A percentile compares a stretch with the other conserved stretches of the same genome.
Evolutionary conservation across 495 filamentous ascomycete species (phyloP).

Genomic region (Cladorrhinum samala): DNA sequence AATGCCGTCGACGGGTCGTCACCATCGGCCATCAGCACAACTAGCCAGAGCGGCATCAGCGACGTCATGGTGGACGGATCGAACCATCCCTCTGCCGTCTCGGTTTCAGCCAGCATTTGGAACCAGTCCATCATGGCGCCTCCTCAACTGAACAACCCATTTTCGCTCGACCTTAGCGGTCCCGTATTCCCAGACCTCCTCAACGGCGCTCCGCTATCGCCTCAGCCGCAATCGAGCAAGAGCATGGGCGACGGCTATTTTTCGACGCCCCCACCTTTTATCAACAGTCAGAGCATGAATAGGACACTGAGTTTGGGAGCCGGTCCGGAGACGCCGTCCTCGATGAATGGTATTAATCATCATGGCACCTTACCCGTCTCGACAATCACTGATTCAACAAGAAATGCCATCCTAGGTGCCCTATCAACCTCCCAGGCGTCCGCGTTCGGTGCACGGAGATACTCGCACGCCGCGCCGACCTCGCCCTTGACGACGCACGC

Average conservation of each 20-base stretch:
- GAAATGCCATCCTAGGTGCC: constrained; percentile 76
- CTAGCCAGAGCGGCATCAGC: constrained; percentile 85
- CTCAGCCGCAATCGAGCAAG: constrained; percentile 51
- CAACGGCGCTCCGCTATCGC: constrained; percentile 55
- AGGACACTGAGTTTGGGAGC: constrained; percentile 54
- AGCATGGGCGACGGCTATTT: constrained; percentile 49
- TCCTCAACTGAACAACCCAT: constrained; percentile 53
- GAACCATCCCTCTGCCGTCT: constrained; percentile 47
- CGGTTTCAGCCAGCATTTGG: constrained; percentile 53
- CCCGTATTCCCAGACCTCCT: constrained; percentile 55
- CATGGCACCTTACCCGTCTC: constrained; percentile 50
- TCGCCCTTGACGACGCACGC: constrained; percentile 57
- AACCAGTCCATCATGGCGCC: constrained; percentile 60
- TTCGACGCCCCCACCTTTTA: constrained; percentile 58
- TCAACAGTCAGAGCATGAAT: constrained; percentile 56
- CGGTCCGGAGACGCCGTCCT: constrained; percentile 62
- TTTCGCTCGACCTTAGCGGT: constrained; percentile 53
- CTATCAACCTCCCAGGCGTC: constrained; percentile 64
- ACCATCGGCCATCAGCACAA: constrained; percentile 88
- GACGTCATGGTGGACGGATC: constrained; percentile 87
- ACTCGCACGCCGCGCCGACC: constrained; percentile 62
- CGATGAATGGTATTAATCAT: constrained; percentile 57
- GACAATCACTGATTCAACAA: constrained; percentile 88
- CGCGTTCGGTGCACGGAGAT: constrained; percentile 68
- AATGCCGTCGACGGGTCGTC: constrained; percentile 87